Evolutionary conservation across 371 early-diverging fungal genomes (phyloP).

Genomic region (Paraphysoderma sedebokerense): DNA sequence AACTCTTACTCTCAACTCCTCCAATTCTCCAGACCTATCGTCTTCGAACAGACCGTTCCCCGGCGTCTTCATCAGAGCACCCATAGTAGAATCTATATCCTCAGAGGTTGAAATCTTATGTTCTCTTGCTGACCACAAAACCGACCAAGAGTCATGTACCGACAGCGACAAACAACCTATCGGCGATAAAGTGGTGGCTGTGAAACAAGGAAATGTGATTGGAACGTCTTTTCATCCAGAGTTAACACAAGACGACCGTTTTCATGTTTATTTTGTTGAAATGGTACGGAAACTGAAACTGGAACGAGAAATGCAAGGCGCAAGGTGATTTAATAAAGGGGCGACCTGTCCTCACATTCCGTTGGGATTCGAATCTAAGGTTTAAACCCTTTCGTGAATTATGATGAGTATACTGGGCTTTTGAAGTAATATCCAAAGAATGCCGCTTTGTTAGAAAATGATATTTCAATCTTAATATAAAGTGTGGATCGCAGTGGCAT

Average conservation of each 20-base stretch:
- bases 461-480: too few species aligned
- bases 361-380: too few species aligned
- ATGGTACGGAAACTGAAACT: too few species aligned
- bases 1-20: slow-evolving; percentile 53
- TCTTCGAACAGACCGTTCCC: slow-evolving; percentile 30
- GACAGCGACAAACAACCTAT: slow-evolving; percentile 7
- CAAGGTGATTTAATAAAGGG: too few species aligned
- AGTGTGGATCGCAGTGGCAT: too few species aligned
- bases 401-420: too few species aligned
- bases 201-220: slow-evolving; percentile 64
- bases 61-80: slow-evolving; percentile 90
- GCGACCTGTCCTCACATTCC: too few species aligned
- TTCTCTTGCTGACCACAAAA: slow-evolving; percentile 5
- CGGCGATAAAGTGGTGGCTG: slow-evolving; percentile 60
- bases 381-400: too few species aligned
- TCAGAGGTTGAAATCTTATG: slow-evolving; percentile 51
- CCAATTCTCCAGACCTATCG: slow-evolving; percentile 40
- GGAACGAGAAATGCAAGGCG: too few species aligned
- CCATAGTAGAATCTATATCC: slow-evolving; percentile 53
- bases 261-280: slow-evolving; percentile 67
- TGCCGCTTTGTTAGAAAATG: too few species aligned
- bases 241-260: slow-evolving; percentile 58
- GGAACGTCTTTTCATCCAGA: slow-evolving; percentile 94
- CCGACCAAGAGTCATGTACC: slow-evolving; percentile 12
- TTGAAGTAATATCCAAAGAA: too few species aligned